These are phyloP conservation scores for Punica granatum DNA, from an alignment of 345 rosid genomes.

Conservation along the genomic window DNA sequence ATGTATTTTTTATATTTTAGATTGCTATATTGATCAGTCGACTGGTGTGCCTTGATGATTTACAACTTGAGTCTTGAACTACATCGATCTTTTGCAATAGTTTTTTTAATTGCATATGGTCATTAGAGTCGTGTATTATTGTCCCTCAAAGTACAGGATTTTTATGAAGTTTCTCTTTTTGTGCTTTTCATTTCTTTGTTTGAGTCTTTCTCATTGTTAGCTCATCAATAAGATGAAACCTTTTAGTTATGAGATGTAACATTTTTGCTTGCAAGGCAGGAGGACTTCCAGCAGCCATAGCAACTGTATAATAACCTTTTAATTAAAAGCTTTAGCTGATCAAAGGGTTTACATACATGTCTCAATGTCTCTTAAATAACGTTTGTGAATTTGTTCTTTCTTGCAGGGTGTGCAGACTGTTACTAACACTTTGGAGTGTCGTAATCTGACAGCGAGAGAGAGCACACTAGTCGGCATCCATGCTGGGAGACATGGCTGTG, in stretches of 20 bases:
- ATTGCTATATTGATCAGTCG: background rate
- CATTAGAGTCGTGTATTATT: background rate
- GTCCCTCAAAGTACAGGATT: background rate
- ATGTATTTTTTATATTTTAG: background rate
- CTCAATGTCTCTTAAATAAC: background rate
- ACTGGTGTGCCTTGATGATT: background rate
- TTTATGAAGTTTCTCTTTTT: background rate
- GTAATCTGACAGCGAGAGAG: conserved; percentile 46
- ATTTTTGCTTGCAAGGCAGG: background rate
- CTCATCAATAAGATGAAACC: too few relatives aligned
- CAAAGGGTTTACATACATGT: background rate
- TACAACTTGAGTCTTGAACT: background rate
- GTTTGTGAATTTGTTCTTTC: background rate
- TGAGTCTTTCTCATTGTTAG: background rate
- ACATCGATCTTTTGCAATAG: background rate
- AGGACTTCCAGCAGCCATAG: background rate
- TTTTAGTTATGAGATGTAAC: background rate
- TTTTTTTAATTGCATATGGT: background rate
- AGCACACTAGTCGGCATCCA: conserved; percentile 38
- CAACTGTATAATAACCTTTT: background rate
- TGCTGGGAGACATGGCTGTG: conserved; percentile 22
- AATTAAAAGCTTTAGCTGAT: background rate
- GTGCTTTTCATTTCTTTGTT: background rate
- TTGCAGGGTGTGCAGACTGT: background rate
- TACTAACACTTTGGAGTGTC: background rate